These are phyloP conservation scores for Umbellularia californica DNA, from an alignment of 164 flowering plant species.

Conservation along the genomic window DNA sequence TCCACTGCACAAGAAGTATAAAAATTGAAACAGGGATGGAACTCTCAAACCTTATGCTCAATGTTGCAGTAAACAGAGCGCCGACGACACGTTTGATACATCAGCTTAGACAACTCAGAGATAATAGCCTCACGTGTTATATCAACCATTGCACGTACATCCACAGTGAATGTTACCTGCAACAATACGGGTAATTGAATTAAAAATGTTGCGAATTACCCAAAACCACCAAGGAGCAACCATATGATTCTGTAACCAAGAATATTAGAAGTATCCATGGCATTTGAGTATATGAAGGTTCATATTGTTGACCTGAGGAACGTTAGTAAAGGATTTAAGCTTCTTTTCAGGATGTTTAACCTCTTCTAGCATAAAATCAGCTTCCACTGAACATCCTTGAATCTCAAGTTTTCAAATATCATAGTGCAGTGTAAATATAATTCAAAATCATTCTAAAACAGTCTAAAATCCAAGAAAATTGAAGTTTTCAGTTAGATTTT, in stretches of 20 bases:
- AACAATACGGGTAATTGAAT: constrained; percentile 7
- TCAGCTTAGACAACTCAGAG: constrained; percentile 55
- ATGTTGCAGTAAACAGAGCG: constrained; percentile 78
- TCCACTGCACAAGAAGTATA: background rate
- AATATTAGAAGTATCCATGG: background rate
- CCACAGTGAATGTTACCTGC: constrained; percentile 91
- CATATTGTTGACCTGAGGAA: too few species aligned
- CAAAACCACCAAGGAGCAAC: background rate
- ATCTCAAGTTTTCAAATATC: too few species aligned
- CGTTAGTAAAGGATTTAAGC: too few species aligned
- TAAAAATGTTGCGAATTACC: background rate
- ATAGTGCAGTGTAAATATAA: too few species aligned
- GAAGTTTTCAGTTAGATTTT: background rate
- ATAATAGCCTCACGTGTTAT: constrained; percentile 75
- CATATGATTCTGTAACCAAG: background rate
- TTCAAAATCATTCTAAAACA: background rate
- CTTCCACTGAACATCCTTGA: too few species aligned
- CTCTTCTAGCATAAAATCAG: too few species aligned
- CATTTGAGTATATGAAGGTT: too few species aligned
- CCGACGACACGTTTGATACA: constrained; percentile 63
- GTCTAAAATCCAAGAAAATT: background rate
- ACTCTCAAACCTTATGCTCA: constrained; percentile 72
- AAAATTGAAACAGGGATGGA: constrained; percentile 6
- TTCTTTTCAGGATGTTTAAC: too few species aligned
- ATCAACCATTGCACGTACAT: constrained; percentile 84